Evolutionary conservation across 257 asterid genomes (phyloP), one percentile per base, ranked within the genome.

Genomic region (Capsicum chinense): DNA sequence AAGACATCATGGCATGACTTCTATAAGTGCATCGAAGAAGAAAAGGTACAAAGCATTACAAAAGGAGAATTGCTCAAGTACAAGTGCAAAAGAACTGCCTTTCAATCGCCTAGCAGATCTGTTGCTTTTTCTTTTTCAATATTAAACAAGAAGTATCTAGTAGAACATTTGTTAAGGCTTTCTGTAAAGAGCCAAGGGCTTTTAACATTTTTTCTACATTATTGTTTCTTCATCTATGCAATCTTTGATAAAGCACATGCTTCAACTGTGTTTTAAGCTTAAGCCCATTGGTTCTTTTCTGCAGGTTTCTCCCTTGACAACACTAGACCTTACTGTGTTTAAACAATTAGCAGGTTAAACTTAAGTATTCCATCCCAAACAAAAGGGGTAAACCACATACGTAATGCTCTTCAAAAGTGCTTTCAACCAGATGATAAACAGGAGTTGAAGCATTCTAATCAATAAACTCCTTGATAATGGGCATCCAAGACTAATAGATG

Each of bases 91-190:
- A 33, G 48, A 66, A 66, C 48, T 66, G 73, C 19, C 14, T 17
- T 37, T 14, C 33, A 26, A 26, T 26, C 33, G 33, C 33, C 33
- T 26, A 26, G 33, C 21, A 67, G 76, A 37, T 67, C 76, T 35
- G 76, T 67, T 14, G 76, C 50, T 67, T 16, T 37, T 67, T 37
- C 76, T 6, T 35, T 37, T 67, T 67, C 7, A 67, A 67, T 67
- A 67, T 67, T 37, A 35, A 37, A 39, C 52, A 39, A 68, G 54
- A 68, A 68, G 76, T 68, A 68, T 68, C 78, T 68, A 15, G 78
- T 37, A 37, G 52, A 68, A 68, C 54, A 8, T 8, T 68, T 39
- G 54, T 68, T 37, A 68, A 39, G 74, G 50, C 6, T 67, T 5
- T 67, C 74, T 13, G 17, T 69, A 42, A 69, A 69, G 54, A 39